These are phyloP conservation scores for Colletotrichum sp. DNA, from an alignment of 2,329 filamentous ascomycete species.

Conservation along the genomic window DNA sequence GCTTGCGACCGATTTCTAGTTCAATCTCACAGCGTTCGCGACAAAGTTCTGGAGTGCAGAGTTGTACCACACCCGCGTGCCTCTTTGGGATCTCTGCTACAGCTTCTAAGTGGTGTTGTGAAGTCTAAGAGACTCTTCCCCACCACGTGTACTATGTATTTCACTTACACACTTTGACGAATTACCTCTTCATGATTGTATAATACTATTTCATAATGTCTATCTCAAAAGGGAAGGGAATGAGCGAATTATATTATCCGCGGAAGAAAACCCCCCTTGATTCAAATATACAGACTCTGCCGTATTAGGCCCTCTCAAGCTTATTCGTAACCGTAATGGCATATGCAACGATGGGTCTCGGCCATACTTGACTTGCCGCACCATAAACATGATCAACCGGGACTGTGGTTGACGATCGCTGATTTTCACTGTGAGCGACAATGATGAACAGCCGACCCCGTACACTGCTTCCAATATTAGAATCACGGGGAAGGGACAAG, in stretches of 20 bases:
- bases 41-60: constrained; percentile 29
- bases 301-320: not conserved
- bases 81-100: constrained; percentile 20
- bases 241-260: not conserved
- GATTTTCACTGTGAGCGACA: not conserved
- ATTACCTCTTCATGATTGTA: not conserved
- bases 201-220: not conserved
- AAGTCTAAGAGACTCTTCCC: not conserved
- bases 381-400: not conserved
- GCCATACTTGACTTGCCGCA: not conserved
- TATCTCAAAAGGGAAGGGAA: not conserved
- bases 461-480: constrained; percentile 3
- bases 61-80: constrained; percentile 23
- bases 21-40: constrained; percentile 29
- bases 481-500: not conserved
- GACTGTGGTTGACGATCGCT: not conserved
- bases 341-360: not conserved
- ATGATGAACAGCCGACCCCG: not conserved
- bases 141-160: not conserved
- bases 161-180: not conserved
- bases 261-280: not conserved
- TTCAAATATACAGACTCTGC: not conserved
- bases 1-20: constrained; percentile 29
- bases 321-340: not conserved
- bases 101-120: not conserved